Evolutionary conservation across 148 eudicot species (phyloP), one percentile per base, ranked within the genome.

Genomic region (Rhododendron simsii): DNA sequence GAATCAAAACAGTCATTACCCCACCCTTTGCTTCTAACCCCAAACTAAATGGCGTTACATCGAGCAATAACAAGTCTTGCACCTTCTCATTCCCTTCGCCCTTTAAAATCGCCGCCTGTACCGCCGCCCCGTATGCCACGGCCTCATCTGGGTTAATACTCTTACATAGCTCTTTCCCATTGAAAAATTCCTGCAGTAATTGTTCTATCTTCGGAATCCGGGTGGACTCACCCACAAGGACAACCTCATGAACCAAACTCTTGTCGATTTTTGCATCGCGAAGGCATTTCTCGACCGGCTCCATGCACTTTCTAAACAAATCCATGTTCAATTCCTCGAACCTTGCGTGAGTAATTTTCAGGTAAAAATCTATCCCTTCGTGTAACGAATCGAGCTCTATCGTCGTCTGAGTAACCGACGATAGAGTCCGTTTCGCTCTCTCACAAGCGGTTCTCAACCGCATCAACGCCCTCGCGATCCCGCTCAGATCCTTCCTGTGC

Each of bases 241-340:
- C 61, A 1, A 80, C 63, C 4, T 80, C 82, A 13, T 80, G 12
- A 18, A 50, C 57, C 23, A 5, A 30, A 4, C 9, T 28, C 9
- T 28, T 80, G 7, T 80, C 39, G 39, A 80, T 28, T 14, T 50
- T 50, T 13, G 82, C 16, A 6, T 80, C 63, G 12, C 37, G 23
- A 33, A 80, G 82, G 53, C 82, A 80, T 50, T 80, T 48, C 39
- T 80, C 37, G 21, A 80, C 82, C 0, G 4, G 82, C 28, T 80
- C 82, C 82, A 80, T 26, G 50, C 82, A 80, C 33, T 50, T 48
- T 3, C 21, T 79, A 33, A 79, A 50, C 63, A 50, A 44, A 47
- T 23, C 81, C 81, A 45, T 23, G 81, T 78, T 78, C 81, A 78
- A n/a, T 45, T 78, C 57, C n/a, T 78, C 81, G 8, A 45, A 78